A percentile compares a stretch with the other conserved stretches of the same genome.
Evolutionary conservation across 2,329 filamentous ascomycete genomes (phyloP).

Genomic region (Fusarium sp.): DNA sequence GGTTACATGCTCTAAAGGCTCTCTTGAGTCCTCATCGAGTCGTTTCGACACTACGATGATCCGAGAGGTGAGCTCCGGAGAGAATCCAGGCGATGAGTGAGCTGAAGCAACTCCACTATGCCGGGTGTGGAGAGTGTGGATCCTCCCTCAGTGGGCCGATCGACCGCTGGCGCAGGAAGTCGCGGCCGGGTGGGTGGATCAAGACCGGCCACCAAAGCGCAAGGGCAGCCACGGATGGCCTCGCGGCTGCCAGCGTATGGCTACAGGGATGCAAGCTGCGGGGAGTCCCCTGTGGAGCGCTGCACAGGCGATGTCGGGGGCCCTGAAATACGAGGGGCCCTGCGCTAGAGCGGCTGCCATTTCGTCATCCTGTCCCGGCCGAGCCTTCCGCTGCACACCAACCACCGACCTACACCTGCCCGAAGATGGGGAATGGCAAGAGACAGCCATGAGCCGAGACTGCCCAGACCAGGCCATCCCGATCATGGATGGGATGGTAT

Average conservation of each 20-base stretch:
- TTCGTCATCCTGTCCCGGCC: conserved; percentile 26
- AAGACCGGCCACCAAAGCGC: background rate
- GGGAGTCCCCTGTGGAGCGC: conserved; percentile 33
- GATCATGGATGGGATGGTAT: background rate
- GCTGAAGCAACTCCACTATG: conserved; percentile 17
- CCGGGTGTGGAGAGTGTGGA: conserved; percentile 15
- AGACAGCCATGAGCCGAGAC: background rate
- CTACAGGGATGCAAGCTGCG: conserved; percentile 33
- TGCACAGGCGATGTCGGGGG: conserved; percentile 23
- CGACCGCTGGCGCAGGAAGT: conserved; percentile 6
- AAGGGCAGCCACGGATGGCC: background rate
- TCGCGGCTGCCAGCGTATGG: conserved; percentile 29
- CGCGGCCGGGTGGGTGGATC: conserved; percentile 6
- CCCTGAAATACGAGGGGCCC: conserved; percentile 33
- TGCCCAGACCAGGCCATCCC: conserved; percentile 5
- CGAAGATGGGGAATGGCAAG: background rate
- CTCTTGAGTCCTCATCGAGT: background rate
- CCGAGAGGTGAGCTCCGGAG: background rate
- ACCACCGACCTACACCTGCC: background rate
- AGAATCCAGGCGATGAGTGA: conserved; percentile 12
- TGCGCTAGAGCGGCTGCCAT: conserved; percentile 17
- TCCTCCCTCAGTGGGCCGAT: conserved; percentile 15
- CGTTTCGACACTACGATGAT: background rate
- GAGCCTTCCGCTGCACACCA: conserved; percentile 13
- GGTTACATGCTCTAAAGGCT: background rate